phyloP scores from a whole-genome alignment of 129 eudicot species.

The Ambrosia artemisiifolia region DNA sequence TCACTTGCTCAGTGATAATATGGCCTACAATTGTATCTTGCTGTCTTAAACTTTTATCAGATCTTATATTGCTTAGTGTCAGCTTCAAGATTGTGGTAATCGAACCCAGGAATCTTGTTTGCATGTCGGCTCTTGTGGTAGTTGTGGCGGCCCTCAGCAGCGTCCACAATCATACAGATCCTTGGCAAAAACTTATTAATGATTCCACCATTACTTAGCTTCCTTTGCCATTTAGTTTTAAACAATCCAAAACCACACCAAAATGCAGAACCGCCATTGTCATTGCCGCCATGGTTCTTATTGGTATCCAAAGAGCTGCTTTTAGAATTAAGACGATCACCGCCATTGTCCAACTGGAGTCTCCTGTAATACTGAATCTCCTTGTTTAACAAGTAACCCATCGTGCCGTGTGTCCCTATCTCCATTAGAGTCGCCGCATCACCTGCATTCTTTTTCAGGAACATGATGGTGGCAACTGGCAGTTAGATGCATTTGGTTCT shows the following conservation, averaged over 20 bases:
- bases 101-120: conserved; percentile 40
- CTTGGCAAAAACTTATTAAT: conserved; percentile 38
- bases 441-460: conserved; percentile 34
- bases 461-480: too few species aligned
- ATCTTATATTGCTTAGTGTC: conserved; percentile 24
- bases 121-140: conserved; percentile 12
- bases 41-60: not conserved
- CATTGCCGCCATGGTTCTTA: conserved; percentile 3
- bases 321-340: not conserved
- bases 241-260: conserved; percentile 44
- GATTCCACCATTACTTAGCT: conserved; percentile 45
- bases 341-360: conserved; percentile 30
- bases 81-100: conserved; percentile 55
- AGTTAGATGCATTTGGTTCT: conserved; percentile 20
- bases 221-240: conserved; percentile 26
- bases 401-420: conserved; percentile 72
- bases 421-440: conserved; percentile 39
- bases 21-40: conserved; percentile 11
- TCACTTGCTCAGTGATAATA: not conserved
- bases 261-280: conserved; percentile 23
- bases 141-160: conserved; percentile 31
- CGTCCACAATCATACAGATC: conserved; percentile 50
- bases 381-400: conserved; percentile 71
- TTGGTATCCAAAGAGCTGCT: conserved; percentile 17
- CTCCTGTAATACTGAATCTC: conserved; percentile 68